Percentiles rank a stretch among this genome's conserved stretches.
These are phyloP conservation scores for Candolleomyces efflorescens DNA, from an alignment of 768 basidiomycete species.

Conservation along the genomic window DNA sequence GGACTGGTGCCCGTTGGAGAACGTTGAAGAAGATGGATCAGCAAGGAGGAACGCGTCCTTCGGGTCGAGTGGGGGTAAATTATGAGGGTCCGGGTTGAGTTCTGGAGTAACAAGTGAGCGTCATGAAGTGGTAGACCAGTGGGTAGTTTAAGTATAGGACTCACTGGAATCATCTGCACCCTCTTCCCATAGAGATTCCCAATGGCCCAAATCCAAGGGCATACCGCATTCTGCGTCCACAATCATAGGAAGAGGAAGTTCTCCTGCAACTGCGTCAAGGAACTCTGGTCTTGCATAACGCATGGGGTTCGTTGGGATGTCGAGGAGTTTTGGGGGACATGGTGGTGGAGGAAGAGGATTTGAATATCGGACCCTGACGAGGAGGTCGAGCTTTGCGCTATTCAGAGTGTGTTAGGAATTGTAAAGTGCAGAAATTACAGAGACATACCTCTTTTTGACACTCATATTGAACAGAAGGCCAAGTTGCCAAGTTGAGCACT, in stretches of 20 bases:
- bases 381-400: slow-evolving; percentile 75
- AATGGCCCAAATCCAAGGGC: slow-evolving; percentile 85
- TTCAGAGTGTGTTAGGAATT: slow-evolving; percentile 11
- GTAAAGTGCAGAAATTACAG: background rate
- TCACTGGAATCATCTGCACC: slow-evolving; percentile 65
- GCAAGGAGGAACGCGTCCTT: slow-evolving; percentile 73
- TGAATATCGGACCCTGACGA: slow-evolving; percentile 89
- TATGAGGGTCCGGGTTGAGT: slow-evolving; percentile 64
- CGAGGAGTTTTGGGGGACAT: slow-evolving; percentile 93
- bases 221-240: slow-evolving; percentile 96
- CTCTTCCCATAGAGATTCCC: slow-evolving; percentile 82
- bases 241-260: slow-evolving; percentile 88
- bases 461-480: slow-evolving; percentile 34
- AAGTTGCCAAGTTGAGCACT: slow-evolving; percentile 26
- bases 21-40: slow-evolving; percentile 50
- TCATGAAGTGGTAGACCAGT: background rate
- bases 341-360: slow-evolving; percentile 95
- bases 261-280: slow-evolving; percentile 73
- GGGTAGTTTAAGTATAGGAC: slow-evolving; percentile 11
- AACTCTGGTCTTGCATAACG: slow-evolving; percentile 88
- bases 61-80: slow-evolving; percentile 61
- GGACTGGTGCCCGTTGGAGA: slow-evolving; percentile 31
- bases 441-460: slow-evolving; percentile 49
- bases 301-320: slow-evolving; percentile 85
- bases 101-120: slow-evolving; percentile 13